Evolutionary conservation across 169 alveolate genomes (phyloP), one percentile per base, ranked within the genome.

Genomic region (Eimeria tenella): DNA sequence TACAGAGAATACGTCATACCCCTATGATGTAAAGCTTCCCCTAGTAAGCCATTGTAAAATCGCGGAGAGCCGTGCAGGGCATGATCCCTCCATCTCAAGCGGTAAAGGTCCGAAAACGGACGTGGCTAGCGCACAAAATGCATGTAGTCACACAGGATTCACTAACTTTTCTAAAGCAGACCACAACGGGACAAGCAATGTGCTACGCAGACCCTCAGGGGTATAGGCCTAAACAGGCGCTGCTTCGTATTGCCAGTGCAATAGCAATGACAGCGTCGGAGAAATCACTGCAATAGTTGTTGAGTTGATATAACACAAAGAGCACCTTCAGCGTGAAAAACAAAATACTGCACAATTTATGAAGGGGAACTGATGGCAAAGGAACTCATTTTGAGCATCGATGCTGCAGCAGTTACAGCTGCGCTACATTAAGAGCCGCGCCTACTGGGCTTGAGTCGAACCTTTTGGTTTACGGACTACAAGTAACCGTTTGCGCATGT

Each of bases 381-480:
- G 58, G n/a, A 11, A 4, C 13, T 55, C 90, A 21, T 25, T 23
- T 10, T 53, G 49, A 56, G 42, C 56, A 4, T 82, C 90, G 90
- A 82, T 82, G 21, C 52, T 82, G 70, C 68, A n/a, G 70, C 56
- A 55, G 75, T 56, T 60, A 55, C 60, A 58, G 90, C 42, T 82
- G 73, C 56, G 90, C 90, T 23, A 10, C 58, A 56, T 56, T 31
- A 31, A 31, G 42, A 31, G 42, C 42, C 42, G n/a, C 70, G n/a
- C 70, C 15, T 4, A 60, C n/a, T 60, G n/a, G n/a, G n/a, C n/a
- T n/a, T n/a, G 42, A 31, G 42, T 31, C 42, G 42, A 31, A 31
- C 42, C 42, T 31, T 31, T 31, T 31, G 42, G 4, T 31, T 1
- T 31, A 31, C 42, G 42, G 42, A 31, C 42, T 31, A 31, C 42